These are phyloP conservation scores for Guadua angustifolia DNA, from an alignment of 176 grass and related monocot genomes.

Conservation along the genomic window DNA sequence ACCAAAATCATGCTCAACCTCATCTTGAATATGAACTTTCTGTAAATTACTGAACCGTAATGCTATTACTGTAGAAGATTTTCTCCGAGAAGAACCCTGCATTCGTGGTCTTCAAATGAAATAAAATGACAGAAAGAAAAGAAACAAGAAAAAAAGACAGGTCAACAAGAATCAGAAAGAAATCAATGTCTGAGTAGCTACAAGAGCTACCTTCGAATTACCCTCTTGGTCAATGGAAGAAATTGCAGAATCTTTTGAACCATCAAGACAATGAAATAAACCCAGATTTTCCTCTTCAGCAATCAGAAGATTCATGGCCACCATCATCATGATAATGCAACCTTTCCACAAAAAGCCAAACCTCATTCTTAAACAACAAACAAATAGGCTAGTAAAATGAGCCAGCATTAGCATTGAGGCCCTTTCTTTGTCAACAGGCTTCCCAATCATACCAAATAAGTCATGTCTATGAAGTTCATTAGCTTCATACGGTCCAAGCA, in stretches of 20 bases:
- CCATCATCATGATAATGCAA: constrained; percentile 71
- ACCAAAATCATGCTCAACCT: background rate
- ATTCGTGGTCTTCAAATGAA: constrained; percentile 10
- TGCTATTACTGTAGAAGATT: constrained; percentile 39
- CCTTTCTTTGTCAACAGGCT: constrained; percentile 13
- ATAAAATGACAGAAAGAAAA: background rate
- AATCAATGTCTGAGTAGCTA: background rate
- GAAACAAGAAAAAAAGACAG: background rate
- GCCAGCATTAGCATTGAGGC: constrained; percentile 42
- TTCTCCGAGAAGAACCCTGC: constrained; percentile 28
- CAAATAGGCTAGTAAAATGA: constrained; percentile 61
- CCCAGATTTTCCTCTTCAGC: constrained; percentile 36
- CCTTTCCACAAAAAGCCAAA: constrained; percentile 60
- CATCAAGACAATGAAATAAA: constrained; percentile 34
- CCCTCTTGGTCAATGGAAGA: background rate
- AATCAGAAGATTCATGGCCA: constrained; percentile 59
- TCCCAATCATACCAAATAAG: constrained; percentile 35
- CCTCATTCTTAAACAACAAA: constrained; percentile 51
- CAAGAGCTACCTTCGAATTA: constrained; percentile 24
- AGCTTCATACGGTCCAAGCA: constrained; percentile 40
- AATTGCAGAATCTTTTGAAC: constrained; percentile 28
- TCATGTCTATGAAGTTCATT: constrained; percentile 41
- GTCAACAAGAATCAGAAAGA: background rate
- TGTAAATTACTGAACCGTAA: constrained; percentile 24
- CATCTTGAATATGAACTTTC: constrained; percentile 31